Evolutionary conservation across 1,284 basidiomycete species (phyloP).

Genomic region (Ustilago hordei): DNA sequence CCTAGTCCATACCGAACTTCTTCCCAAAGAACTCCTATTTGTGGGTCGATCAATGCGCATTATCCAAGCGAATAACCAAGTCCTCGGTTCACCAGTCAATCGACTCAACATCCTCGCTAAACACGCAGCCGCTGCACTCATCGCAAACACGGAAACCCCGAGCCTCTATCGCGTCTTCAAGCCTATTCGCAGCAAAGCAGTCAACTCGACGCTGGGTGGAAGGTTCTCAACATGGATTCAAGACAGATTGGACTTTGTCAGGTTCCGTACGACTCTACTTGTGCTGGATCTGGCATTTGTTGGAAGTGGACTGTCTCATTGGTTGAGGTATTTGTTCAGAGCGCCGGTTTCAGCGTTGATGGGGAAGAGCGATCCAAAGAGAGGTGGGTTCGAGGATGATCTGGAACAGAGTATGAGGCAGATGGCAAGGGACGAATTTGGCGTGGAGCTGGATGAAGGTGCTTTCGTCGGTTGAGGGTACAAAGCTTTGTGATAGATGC

Average conservation of each 20-base stretch:
- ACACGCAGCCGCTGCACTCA: constrained; percentile 58
- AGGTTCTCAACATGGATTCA: constrained; percentile 46
- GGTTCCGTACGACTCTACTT: constrained; percentile 55
- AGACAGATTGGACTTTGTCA: constrained; percentile 51
- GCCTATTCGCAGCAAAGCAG: constrained; percentile 9
- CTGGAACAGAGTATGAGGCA: constrained; percentile 60
- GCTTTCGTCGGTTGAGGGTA: constrained; percentile 50
- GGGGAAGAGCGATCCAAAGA: constrained; percentile 32
- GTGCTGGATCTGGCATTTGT: constrained; percentile 56
- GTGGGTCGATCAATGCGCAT: constrained; percentile 61
- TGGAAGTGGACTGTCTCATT: constrained; percentile 39
- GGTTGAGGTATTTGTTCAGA: constrained; percentile 39
- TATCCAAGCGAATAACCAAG: constrained; percentile 64
- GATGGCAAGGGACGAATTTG: constrained; percentile 60
- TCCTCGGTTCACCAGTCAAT: constrained; percentile 64
- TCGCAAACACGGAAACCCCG: constrained; percentile 42
- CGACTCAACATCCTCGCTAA: constrained; percentile 65
- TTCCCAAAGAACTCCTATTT: constrained; percentile 65
- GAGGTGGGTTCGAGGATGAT: constrained; percentile 63
- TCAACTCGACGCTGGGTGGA: constrained; percentile 9
- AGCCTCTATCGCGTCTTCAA: constrained; percentile 50
- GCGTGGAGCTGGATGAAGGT: constrained; percentile 59
- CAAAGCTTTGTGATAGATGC: too few species aligned
- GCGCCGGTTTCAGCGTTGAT: constrained; percentile 29
- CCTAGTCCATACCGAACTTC: constrained; percentile 59